These are phyloP conservation scores for Boletellus ananiceps DNA, from an alignment of 768 basidiomycete species.

Conservation along the genomic window DNA sequence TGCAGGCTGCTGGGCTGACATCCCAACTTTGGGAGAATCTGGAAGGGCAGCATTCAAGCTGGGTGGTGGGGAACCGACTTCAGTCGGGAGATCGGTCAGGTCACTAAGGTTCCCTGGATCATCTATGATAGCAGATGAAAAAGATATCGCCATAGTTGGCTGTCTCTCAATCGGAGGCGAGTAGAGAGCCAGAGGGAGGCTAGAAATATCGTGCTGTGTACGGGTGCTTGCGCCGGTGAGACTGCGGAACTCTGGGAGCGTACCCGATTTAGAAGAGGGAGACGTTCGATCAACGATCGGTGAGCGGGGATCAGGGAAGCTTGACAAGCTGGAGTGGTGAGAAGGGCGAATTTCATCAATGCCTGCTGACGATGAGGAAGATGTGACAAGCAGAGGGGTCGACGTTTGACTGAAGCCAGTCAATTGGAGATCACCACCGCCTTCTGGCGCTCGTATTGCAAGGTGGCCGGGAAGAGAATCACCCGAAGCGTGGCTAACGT, in stretches of 20 bases:
- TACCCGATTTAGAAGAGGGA: not conserved
- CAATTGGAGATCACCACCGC: not conserved
- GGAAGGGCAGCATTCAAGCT: not conserved
- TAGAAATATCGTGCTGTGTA: not conserved
- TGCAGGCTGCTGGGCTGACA: not conserved
- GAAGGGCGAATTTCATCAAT: not conserved
- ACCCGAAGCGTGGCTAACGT: not conserved
- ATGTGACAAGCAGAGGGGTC: not conserved
- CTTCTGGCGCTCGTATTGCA: not conserved
- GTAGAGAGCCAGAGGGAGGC: not conserved
- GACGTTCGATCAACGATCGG: conserved; percentile 1
- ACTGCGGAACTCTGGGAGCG: not conserved
- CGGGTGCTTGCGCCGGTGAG: not conserved
- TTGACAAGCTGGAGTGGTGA: not conserved
- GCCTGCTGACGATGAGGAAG: not conserved
- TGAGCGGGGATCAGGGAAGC: not conserved
- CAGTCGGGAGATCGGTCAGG: conserved; percentile 29
- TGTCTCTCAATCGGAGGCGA: not conserved
- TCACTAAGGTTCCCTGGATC: conserved; percentile 21
- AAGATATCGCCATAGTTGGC: not conserved
- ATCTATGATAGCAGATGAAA: conserved; percentile 3
- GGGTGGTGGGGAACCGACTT: conserved; percentile 14
- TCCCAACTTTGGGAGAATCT: not conserved
- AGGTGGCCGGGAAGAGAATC: not conserved
- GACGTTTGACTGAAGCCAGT: not conserved